Evolutionary conservation across 1,284 basidiomycete genomes (phyloP), one percentile per base, ranked within the genome.

Genomic region (Cryptococcus sp.): DNA sequence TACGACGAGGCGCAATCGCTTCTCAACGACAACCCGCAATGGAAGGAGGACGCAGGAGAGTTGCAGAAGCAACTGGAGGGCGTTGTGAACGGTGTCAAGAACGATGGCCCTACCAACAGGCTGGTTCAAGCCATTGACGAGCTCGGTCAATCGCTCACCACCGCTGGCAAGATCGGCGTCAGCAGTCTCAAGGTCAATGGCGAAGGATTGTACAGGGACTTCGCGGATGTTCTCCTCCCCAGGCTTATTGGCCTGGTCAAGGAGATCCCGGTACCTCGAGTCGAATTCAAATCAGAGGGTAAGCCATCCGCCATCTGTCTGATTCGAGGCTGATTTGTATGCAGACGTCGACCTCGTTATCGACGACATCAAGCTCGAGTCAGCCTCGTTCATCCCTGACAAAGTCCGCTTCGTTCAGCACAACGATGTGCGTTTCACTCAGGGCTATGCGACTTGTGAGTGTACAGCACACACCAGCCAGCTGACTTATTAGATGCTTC

Each of bases 331-430:
- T 64, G 53, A 62, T 39, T 13, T 26, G n/a, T n/a, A 1, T 45
- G 13, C 46, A 64, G 73, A 76, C 41, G 72, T 78, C 37, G 78
- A 80, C 64, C 70, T 80, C 41, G 78, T 79, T 44, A 76, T 80
- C 46, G 78, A 79, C 59, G 77, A 79, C 63, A 70, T 79, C 55
- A 70, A 68, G 51, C 63, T 80, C 56, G 75, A 78, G 49, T 76
- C 76, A 8, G 77, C 72, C 3, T 78, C 75, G 1, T 81, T 81
- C 68, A 77, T 81, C 48, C 80, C 80, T 50, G 79, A 80, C 59
- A 76, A 72, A 10, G 76, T 80, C 54, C 73, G 77, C 46, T 68
- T 81, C 59, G 71, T 79, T 55, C 73, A 76, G 53, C 72, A 75
- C 63, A 78, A 80, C 68, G 79, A 80, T 59, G 70, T 81, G 45